Evolutionary conservation across 345 rosid genomes (phyloP).

Genomic region (Trapa incisa): DNA sequence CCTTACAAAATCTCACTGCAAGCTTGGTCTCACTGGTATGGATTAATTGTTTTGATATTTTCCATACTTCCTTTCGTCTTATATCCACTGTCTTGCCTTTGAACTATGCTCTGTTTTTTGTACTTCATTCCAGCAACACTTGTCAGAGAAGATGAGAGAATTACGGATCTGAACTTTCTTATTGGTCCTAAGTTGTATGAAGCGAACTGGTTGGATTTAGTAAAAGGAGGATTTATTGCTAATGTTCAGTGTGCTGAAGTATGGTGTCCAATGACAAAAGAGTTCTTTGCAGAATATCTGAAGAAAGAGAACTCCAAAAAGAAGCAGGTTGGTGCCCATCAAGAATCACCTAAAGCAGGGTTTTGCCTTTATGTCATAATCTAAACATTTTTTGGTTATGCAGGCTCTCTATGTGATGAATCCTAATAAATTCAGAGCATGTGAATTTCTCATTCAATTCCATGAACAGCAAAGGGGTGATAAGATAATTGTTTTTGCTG

Average conservation of each 20-base stretch:
- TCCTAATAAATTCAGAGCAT: constrained; percentile 91
- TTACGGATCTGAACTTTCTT: constrained; percentile 94
- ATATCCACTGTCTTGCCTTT: neutral
- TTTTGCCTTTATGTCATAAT: neutral
- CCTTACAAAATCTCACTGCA: constrained; percentile 95
- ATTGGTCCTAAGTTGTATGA: constrained; percentile 96
- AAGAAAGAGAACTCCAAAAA: constrained; percentile 92
- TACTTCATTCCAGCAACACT: constrained; percentile 57
- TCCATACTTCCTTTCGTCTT: neutral
- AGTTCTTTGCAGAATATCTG: constrained; percentile 88
- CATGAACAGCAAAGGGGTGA: constrained; percentile 90
- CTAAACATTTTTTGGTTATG: neutral
- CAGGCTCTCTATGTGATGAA: constrained; percentile 98
- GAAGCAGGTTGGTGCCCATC: constrained; percentile 48
- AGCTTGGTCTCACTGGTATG: constrained; percentile 95
- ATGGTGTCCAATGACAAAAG: constrained; percentile 99
- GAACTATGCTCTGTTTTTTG: neutral
- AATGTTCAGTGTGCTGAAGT: constrained; percentile 99
- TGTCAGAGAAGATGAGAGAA: constrained; percentile 98
- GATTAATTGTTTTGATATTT: constrained; percentile 60
- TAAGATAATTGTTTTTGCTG: constrained; percentile 87
- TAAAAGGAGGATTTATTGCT: constrained; percentile 91
- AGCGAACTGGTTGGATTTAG: constrained; percentile 98
- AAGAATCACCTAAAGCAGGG: neutral
- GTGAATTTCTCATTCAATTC: constrained; percentile 78